A percentile compares a stretch with the other conserved stretches of the same genome.
These are phyloP conservation scores for Yarrowia bubula DNA, from an alignment of 805 yeast species.

Conservation along the genomic window DNA sequence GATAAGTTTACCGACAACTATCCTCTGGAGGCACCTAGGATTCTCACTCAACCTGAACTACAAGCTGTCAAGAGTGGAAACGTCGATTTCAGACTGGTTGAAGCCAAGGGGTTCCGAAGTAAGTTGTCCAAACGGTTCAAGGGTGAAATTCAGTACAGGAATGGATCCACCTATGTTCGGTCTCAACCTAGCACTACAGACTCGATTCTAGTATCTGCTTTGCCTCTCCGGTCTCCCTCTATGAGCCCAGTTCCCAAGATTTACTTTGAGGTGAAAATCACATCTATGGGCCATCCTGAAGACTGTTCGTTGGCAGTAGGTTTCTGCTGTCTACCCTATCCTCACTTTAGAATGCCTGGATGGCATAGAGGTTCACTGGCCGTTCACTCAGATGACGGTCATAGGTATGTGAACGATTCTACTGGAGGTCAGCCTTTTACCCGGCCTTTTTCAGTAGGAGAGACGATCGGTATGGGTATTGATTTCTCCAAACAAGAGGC, in stretches of 20 bases:
- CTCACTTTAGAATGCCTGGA: conserved; percentile 36
- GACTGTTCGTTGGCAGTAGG: conserved; percentile 35
- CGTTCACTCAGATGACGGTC: conserved; percentile 37
- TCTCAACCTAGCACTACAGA: conserved; percentile 29
- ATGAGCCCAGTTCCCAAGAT: conserved; percentile 24
- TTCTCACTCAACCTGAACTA: conserved; percentile 7
- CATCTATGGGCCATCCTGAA: conserved; percentile 31
- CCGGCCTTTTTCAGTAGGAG: conserved; percentile 30
- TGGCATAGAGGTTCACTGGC: conserved; percentile 38
- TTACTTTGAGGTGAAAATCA: conserved; percentile 35
- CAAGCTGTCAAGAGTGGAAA: conserved; percentile 1
- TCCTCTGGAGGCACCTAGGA: conserved; percentile 12
- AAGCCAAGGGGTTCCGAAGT: conserved; percentile 18
- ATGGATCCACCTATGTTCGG: conserved; percentile 30
- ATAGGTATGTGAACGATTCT: conserved; percentile 34
- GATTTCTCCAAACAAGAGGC: conserved; percentile 32
- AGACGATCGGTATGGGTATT: conserved; percentile 35
- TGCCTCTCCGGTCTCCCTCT: conserved; percentile 30
- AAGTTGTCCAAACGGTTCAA: conserved; percentile 28
- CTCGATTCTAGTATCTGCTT: conserved; percentile 29
- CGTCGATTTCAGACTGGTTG: not conserved
- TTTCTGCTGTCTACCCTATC: conserved; percentile 35
- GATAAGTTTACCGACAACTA: conserved; percentile 16
- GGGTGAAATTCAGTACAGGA: conserved; percentile 29
- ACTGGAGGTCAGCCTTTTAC: conserved; percentile 33